These are phyloP conservation scores for Hapsidospora chrysogenum DNA, from an alignment of 495 filamentous ascomycete species.

Conservation along the genomic window DNA sequence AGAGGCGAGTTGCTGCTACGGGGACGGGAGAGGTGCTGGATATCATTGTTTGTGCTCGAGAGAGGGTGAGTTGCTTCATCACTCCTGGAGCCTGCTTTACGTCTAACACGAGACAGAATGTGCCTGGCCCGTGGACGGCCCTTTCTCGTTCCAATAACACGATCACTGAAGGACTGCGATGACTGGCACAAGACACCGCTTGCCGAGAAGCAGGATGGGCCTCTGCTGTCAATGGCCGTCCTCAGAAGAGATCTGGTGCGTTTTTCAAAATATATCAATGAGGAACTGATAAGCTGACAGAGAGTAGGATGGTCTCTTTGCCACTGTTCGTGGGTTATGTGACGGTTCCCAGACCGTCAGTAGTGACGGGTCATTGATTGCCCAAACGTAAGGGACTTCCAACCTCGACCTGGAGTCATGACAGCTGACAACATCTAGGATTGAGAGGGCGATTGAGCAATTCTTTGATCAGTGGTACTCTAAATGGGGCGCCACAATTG, in stretches of 20 bases:
- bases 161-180: constrained; percentile 48
- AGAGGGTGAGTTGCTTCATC: constrained; percentile 32
- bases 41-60: constrained; percentile 57
- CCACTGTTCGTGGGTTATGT: constrained; percentile 42
- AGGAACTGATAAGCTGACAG: constrained; percentile 4
- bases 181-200: constrained; percentile 46
- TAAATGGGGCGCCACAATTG: constrained; percentile 42
- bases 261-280: constrained; percentile 1
- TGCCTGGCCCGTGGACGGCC: constrained; percentile 51
- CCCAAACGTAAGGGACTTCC: constrained; percentile 29
- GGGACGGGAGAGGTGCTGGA: constrained; percentile 50
- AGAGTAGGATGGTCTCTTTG: constrained; percentile 39
- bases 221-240: constrained; percentile 51
- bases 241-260: constrained; percentile 48
- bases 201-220: constrained; percentile 49
- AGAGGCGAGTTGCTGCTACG: constrained; percentile 42
- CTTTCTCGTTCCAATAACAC: constrained; percentile 48
- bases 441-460: constrained; percentile 41
- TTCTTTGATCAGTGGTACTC: constrained; percentile 48
- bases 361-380: constrained; percentile 33
- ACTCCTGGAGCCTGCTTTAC: not conserved
- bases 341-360: constrained; percentile 32
- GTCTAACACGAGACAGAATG: constrained; percentile 26
- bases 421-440: constrained; percentile 16
- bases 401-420: not conserved